Evolutionary conservation across 805 yeast species (phyloP), one percentile per base, ranked within the genome.

Genomic region (Kodamaea kakaduensis): DNA sequence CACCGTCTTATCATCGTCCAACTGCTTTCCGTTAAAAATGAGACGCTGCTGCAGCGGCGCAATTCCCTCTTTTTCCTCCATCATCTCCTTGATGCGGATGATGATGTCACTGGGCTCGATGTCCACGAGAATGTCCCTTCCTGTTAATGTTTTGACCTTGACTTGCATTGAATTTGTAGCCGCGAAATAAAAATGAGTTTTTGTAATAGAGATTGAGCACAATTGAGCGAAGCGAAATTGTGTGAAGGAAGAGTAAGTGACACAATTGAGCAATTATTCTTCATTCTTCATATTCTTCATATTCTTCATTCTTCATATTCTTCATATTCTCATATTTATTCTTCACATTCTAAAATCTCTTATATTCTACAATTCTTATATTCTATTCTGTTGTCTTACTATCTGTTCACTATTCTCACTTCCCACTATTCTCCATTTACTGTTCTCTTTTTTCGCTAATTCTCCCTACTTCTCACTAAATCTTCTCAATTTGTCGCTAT

Each of bases 21-120:
- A 74, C 65, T 90, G 97, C 47, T 86, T 84, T 14, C 98, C 98
- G 37, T 84, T 80, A 61, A 75, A 87, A 50, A 90, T 81, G 46
- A 90, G 77, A 47, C 96, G 77, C 61, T 93, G 98, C 63, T 90
- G 98, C 19, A 84, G 78, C 8, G 97, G 97, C 2, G 97, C 96
- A 37, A 90, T 90, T 2, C 97, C 98, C 58, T 90, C 97, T 51
- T 86, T 86, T 54, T 90, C 96, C 58, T 93, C 97, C 66, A 90
- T 77, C 55, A 83, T 75, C 56, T 90, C 97, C 61, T 90, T 90
- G 61, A 90, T 78, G 32, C 82, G 76, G 42, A 77, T 73, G 40
- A 85, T 71, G 54, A 71, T 75, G 50, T 82, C 88, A 6, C 70
- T 51, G 31, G 85, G 76, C 47, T 82, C 89, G 25, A 84, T 76